Percentiles rank a stretch among this genome's conserved stretches.
Evolutionary conservation across 2,329 filamentous ascomycete species (phyloP).

Genomic region (Falciphora oryzae): DNA sequence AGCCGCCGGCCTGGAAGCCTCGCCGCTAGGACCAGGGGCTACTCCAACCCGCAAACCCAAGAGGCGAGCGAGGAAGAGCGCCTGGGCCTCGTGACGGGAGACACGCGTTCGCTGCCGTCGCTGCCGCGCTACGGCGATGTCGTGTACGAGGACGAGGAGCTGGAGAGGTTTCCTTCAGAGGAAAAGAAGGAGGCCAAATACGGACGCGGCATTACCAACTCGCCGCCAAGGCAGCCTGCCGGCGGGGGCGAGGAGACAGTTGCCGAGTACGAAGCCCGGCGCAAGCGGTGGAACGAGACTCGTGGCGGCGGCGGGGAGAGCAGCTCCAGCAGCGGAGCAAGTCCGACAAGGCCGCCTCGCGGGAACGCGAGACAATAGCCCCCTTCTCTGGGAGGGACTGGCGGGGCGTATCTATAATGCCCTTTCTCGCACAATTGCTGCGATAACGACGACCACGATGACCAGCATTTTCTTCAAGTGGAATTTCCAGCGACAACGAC

Average conservation of each 20-base stretch:
- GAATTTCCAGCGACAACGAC: too few relatives aligned
- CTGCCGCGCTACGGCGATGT: slow-evolving; percentile 31
- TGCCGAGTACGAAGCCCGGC: slow-evolving; percentile 22
- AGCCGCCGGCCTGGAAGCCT: slow-evolving; percentile 12
- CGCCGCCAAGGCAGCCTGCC: slow-evolving; percentile 26
- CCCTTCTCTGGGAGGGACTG: slow-evolving; percentile 17
- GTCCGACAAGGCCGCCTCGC: slow-evolving; percentile 1
- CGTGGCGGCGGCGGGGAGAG: slow-evolving; percentile 13
- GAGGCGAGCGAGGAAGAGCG: slow-evolving; percentile 75
- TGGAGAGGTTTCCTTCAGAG: slow-evolving; percentile 6
- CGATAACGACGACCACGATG: background rate
- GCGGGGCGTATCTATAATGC: slow-evolving; percentile 21
- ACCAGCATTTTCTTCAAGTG: background rate
- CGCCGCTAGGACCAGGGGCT: slow-evolving; percentile 24
- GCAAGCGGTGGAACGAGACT: slow-evolving; percentile 22
- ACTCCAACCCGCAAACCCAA: slow-evolving; percentile 36
- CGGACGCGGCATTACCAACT: slow-evolving; percentile 36
- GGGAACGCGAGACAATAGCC: background rate
- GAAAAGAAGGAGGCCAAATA: slow-evolving; percentile 30
- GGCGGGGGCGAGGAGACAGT: slow-evolving; percentile 3
- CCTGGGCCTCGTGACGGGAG: slow-evolving; percentile 75
- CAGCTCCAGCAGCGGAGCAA: background rate
- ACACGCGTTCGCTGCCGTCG: slow-evolving; percentile 35
- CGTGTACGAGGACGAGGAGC: slow-evolving; percentile 26
- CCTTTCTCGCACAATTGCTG: background rate